Conservation (phyloP, 768 basidiomycete species). For the Cystofilobasidium bisporidii region DNA sequence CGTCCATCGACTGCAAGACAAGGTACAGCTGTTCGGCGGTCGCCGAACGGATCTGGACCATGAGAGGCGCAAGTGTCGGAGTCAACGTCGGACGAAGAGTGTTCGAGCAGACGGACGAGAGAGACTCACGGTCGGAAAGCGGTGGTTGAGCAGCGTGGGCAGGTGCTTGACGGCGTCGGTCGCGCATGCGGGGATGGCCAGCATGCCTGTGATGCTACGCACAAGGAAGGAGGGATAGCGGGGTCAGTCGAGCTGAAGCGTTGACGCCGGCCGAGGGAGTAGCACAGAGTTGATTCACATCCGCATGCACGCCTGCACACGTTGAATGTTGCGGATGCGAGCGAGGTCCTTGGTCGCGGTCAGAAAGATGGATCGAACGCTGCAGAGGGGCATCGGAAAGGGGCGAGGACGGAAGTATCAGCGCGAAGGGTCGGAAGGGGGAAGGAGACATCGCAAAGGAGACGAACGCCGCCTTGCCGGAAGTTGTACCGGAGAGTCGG, state of each 20-base stretch:
- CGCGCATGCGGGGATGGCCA: constrained; percentile 49
- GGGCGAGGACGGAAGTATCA: neutral
- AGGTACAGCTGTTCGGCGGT: constrained; percentile 77
- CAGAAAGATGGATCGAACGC: constrained; percentile 18
- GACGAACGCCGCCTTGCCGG: constrained; percentile 46
- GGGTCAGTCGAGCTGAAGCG: neutral
- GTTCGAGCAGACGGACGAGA: neutral
- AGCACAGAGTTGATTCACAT: constrained; percentile 48
- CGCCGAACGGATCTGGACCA: constrained; percentile 60
- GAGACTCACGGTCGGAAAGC: constrained; percentile 63
- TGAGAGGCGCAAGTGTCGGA: neutral
- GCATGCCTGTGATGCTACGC: constrained; percentile 37
- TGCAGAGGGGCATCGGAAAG: neutral
- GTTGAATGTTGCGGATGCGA: constrained; percentile 51
- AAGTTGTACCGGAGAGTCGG: constrained; percentile 44
- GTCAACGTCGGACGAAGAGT: neutral
- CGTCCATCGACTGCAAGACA: constrained; percentile 58
- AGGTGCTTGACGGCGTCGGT: constrained; percentile 46
- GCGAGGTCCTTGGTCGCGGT: constrained; percentile 19
- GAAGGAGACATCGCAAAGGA: neutral
- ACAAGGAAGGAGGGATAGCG: neutral
- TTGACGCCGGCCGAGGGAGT: constrained; percentile 15
- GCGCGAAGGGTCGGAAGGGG: neutral
- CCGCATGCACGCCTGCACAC: constrained; percentile 73
- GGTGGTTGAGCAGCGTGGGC: constrained; percentile 59